Evolutionary conservation across 495 filamentous ascomycete genomes (phyloP).

Genomic region (Aspergillus sparsus): DNA sequence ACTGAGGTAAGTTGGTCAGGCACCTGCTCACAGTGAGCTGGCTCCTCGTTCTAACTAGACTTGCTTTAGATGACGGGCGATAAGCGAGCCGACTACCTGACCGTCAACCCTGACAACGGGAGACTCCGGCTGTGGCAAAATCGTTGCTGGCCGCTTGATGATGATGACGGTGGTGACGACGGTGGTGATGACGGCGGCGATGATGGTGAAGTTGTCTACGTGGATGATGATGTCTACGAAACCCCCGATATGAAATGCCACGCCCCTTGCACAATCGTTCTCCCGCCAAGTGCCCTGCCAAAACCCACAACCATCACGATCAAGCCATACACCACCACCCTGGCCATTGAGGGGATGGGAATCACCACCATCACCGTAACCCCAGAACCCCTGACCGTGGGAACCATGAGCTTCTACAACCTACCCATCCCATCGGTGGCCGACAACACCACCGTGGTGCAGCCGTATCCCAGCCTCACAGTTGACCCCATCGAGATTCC

Average conservation of each 20-base stretch:
- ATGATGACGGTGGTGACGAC: conserved; percentile 1
- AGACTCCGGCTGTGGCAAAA: conserved; percentile 1
- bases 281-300: neutral
- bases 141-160: conserved; percentile 5
- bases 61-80: conserved; percentile 5
- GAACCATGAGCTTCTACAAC: conserved; percentile 1
- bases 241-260: neutral
- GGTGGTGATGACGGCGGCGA: neutral
- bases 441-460: neutral
- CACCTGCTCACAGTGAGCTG: too few species aligned
- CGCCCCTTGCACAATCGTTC: neutral
- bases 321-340: neutral
- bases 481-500: neutral
- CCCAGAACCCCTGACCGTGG: neutral
- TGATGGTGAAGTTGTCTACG: conserved; percentile 1
- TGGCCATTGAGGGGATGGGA: neutral
- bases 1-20: neutral
- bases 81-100: conserved; percentile 2
- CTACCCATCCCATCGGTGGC: neutral
- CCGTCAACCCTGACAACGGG: conserved; percentile 1
- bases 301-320: neutral
- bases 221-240: neutral
- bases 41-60: too few species aligned
- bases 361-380: neutral
- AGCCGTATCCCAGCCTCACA: neutral